Base-by-base conservation (phyloP, 2,329 filamentous ascomycete genomes). In the Colletotrichum trifolii region DNA sequence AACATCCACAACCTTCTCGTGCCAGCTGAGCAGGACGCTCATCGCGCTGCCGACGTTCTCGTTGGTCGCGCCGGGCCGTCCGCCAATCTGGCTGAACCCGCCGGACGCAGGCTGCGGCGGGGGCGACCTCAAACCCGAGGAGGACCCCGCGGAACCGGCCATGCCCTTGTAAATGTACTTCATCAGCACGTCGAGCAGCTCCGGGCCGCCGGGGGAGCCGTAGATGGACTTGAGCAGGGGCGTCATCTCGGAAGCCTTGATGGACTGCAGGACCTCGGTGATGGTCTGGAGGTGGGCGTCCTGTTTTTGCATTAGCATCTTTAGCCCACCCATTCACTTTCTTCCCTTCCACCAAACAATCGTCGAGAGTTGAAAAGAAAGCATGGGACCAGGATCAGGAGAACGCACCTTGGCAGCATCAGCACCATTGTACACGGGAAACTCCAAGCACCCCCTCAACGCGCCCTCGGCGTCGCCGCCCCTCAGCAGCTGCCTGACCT, bases 101-200 rank as follows among this genome's bases (percentile, higher is more conserved):
- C 52, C 53, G 40, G 58, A 42, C 17, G 94, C 96, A 61, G 87
- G 84, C 79, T 97, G 92, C 46, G 94, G 93, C 67, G 81, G 83
- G 60, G 81, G 80, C 55, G 85, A 81, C 66, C 82, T 79, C 69
- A 82, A 76, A 57, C 78, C 75, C 54, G 78, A 75, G 38, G 78
- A 75, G 35, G 77, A 75, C 38, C 74, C 69, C 36, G 78, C 75
- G 3, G 78, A 76, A 13, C 78, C 73, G 4, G 86, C 85, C 94
- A 97, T 97, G 71, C 94, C 94, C 82, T 97, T 97, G 86, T 96
- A 96, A 73, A 97, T 84, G 81, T 97, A 99, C 83, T 99, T 99
- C 92, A 97, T 97, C 77, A 99, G 82, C 55, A 95, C 93, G 78
- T 99, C 96, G 70, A 97, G 82, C 67, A 92, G 86, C 79, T 98